phyloP scores from a whole-genome alignment of 2,329 filamentous ascomycete species.

The Apiospora pterosperma region DNA sequence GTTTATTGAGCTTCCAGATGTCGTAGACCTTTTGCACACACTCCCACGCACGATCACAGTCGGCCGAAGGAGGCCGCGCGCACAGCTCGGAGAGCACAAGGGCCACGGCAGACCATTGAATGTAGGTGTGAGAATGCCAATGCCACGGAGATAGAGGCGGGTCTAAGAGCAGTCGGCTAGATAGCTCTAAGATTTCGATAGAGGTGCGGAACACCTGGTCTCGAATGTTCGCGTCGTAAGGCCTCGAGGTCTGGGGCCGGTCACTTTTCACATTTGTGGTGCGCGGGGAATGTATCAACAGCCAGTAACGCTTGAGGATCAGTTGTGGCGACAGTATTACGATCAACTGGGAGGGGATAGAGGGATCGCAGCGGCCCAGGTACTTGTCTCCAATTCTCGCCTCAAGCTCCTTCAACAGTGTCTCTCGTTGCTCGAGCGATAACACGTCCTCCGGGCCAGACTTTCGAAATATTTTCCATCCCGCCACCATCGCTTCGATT shows the following conservation, averaged over 20 bases:
- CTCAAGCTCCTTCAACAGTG: background rate
- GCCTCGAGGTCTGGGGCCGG: background rate
- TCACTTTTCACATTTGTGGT: background rate
- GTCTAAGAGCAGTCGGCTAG: background rate
- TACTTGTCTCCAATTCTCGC: background rate
- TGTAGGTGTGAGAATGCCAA: constrained; percentile 8
- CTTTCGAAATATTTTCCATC: background rate
- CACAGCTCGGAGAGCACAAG: constrained; percentile 13
- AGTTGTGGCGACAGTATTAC: background rate
- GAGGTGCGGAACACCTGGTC: constrained; percentile 5
- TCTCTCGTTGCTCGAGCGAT: background rate
- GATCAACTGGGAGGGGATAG: background rate
- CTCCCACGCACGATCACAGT: constrained; percentile 14
- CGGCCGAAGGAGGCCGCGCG: constrained; percentile 6
- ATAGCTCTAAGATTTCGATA: constrained; percentile 7
- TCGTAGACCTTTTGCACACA: constrained; percentile 7
- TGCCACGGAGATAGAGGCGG: background rate
- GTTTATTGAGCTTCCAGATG: constrained; percentile 17
- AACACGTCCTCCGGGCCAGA: background rate
- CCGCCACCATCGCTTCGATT: background rate
- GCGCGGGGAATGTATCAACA: constrained; percentile 2
- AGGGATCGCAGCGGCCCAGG: background rate
- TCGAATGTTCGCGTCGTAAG: background rate
- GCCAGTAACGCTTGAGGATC: constrained; percentile 1
- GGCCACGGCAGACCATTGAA: constrained; percentile 12